Percentiles rank a stretch among this genome's conserved stretches.
phyloP scores from a whole-genome alignment of 495 filamentous ascomycete genomes.

The Hyaloscypha bicolor region DNA sequence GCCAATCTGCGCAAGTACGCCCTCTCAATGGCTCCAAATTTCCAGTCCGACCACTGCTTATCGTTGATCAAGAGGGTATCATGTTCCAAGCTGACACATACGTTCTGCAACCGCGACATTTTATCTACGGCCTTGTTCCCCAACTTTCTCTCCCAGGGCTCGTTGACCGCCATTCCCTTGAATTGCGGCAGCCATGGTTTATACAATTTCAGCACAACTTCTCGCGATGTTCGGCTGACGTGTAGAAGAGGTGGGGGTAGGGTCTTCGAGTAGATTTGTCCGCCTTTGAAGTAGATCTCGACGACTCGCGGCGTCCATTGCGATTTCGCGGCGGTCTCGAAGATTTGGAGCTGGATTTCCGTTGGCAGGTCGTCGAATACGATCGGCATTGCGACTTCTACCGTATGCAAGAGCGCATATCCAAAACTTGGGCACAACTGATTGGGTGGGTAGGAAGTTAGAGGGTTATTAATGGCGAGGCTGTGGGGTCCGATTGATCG shows the following conservation, averaged over 20 bases:
- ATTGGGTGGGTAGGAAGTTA: too few relatives aligned
- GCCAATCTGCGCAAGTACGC: constrained; percentile 1
- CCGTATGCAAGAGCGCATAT: neutral
- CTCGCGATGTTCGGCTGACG: constrained; percentile 9
- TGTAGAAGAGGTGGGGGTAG: constrained; percentile 17
- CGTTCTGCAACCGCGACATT: constrained; percentile 9
- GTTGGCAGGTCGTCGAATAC: constrained; percentile 7
- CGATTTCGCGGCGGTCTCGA: constrained; percentile 1
- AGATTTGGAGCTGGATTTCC: constrained; percentile 13
- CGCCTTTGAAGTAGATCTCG: neutral
- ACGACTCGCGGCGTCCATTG: constrained; percentile 2
- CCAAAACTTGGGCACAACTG: neutral
- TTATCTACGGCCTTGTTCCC: neutral
- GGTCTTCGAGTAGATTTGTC: constrained; percentile 14
- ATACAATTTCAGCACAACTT: constrained; percentile 8
- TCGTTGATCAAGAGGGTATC: constrained; percentile 7
- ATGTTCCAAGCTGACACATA: constrained; percentile 9
- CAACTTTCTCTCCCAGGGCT: neutral
- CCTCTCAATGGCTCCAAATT: constrained; percentile 1
- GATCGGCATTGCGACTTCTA: neutral
- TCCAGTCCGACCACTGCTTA: neutral
- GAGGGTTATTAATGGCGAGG: neutral
- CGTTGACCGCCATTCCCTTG: neutral
- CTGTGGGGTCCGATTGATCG: neutral
- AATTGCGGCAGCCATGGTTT: constrained; percentile 21